These are phyloP conservation scores for Eutrema salsugineum DNA, from an alignment of 441 rosid genomes.

Conservation along the genomic window DNA sequence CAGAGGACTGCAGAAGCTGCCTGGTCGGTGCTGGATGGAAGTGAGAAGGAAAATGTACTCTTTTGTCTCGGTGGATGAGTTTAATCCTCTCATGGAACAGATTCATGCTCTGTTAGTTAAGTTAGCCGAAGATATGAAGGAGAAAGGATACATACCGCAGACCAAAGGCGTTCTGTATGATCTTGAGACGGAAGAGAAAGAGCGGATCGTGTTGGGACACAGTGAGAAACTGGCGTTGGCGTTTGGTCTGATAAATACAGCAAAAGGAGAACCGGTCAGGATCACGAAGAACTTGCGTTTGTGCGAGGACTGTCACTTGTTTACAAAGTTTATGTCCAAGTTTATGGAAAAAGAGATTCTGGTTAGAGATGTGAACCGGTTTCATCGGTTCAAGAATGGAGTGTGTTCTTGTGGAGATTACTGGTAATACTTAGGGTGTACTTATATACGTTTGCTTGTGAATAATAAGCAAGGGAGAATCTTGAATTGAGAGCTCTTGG, in stretches of 20 bases:
- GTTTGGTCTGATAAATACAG: constrained; percentile 69
- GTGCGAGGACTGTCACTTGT: constrained; percentile 85
- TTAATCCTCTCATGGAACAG: constrained; percentile 58
- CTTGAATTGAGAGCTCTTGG: constrained; percentile 9
- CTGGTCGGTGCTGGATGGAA: constrained; percentile 62
- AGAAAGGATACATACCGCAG: constrained; percentile 70
- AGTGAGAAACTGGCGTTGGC: constrained; percentile 90
- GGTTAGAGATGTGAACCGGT: constrained; percentile 80
- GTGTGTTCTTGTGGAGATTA: constrained; percentile 87
- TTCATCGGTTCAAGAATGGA: constrained; percentile 75
- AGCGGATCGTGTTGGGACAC: constrained; percentile 75
- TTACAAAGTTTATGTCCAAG: constrained; percentile 77
- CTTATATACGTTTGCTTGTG: constrained; percentile 18
- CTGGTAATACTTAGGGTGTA: constrained; percentile 40
- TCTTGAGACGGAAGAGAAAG: constrained; percentile 69
- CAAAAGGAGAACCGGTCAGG: constrained; percentile 62
- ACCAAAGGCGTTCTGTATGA: constrained; percentile 81
- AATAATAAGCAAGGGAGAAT: constrained; percentile 23
- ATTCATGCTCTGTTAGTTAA: constrained; percentile 63
- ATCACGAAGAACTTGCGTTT: constrained; percentile 82
- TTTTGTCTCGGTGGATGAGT: constrained; percentile 67
- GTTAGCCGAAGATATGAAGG: constrained; percentile 74
- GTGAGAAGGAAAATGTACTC: constrained; percentile 53
- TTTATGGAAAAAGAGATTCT: constrained; percentile 64
- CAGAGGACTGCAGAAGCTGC: constrained; percentile 46